Percentiles rank a stretch among this genome's conserved stretches.
phyloP scores from a whole-genome alignment of 2,329 filamentous ascomycete genomes.

The Macroventuria anomochaeta region DNA sequence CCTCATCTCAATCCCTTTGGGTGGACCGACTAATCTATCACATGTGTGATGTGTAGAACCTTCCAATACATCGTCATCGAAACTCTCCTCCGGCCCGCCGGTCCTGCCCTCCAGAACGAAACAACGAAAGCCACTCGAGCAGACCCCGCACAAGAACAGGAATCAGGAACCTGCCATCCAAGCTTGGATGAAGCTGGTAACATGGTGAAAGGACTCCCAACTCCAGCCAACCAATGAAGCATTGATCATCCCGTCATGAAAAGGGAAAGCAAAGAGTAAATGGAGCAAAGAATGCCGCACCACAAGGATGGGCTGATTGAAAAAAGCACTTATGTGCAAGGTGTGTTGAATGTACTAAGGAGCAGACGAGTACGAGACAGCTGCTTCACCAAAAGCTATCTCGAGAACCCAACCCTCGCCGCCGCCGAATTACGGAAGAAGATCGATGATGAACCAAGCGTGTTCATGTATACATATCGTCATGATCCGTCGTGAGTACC shows the following conservation, averaged over 20 bases:
- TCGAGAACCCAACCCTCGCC: constrained; percentile 8
- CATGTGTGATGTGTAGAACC: constrained; percentile 16
- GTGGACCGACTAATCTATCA: constrained; percentile 24
- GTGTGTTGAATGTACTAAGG: constrained; percentile 37
- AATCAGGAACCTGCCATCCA: constrained; percentile 31
- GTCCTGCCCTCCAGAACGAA: constrained; percentile 9
- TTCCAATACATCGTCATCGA: constrained; percentile 1
- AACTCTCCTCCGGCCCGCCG: constrained; percentile 4
- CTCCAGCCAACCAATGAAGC: constrained; percentile 28
- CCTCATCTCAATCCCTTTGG: constrained; percentile 13
- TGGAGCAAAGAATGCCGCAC: constrained; percentile 27
- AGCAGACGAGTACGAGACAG: constrained; percentile 21
- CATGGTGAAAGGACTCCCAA: constrained; percentile 27
- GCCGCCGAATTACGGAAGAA: constrained; percentile 34
- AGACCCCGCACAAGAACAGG: constrained; percentile 26
- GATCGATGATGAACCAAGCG: constrained; percentile 24
- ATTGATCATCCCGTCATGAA: constrained; percentile 37
- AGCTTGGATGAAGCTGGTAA: constrained; percentile 28
- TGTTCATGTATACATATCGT: constrained; percentile 36
- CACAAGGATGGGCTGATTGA: constrained; percentile 20
- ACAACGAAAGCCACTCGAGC: constrained; percentile 20
- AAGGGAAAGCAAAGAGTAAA: constrained; percentile 26
- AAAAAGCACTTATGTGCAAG: constrained; percentile 30
- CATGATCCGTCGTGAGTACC: constrained; percentile 32
- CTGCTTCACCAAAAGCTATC: constrained; percentile 4